These are phyloP conservation scores for Talaromyces piceae DNA, from an alignment of 2,329 filamentous ascomycete species.

Conservation along the genomic window DNA sequence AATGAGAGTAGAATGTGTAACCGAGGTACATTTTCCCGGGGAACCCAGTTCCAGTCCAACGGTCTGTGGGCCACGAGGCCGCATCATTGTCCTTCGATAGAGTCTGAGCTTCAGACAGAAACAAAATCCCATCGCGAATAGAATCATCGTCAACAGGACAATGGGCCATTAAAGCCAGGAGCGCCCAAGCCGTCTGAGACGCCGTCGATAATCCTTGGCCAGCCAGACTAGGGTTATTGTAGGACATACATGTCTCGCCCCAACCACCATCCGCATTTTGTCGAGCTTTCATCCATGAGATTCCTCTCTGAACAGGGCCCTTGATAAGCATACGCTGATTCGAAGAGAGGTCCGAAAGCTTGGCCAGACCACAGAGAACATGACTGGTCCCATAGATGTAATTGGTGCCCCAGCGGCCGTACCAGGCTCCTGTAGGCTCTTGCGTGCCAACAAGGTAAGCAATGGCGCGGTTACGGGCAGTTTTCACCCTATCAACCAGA, in stretches of 20 bases:
- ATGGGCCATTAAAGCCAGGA: slow-evolving; percentile 21
- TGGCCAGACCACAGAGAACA: slow-evolving; percentile 24
- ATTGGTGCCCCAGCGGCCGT: slow-evolving; percentile 28
- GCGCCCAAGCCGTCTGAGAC: slow-evolving; percentile 28
- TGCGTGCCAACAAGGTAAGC: slow-evolving; percentile 18
- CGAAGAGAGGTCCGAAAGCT: slow-evolving; percentile 14
- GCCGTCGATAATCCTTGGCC: slow-evolving; percentile 18
- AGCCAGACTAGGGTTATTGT: slow-evolving; percentile 12
- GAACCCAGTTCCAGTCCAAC: slow-evolving; percentile 18
- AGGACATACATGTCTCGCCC: slow-evolving; percentile 22
- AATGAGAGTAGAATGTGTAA: slow-evolving; percentile 19
- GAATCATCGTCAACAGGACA: slow-evolving; percentile 8
- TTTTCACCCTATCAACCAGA: not conserved
- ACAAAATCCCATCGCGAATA: slow-evolving; percentile 14
- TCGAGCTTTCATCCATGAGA: slow-evolving; percentile 14
- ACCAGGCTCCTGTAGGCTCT: slow-evolving; percentile 24
- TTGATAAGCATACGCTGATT: slow-evolving; percentile 1
- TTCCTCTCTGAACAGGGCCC: slow-evolving; percentile 14
- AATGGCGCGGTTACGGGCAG: slow-evolving; percentile 16
- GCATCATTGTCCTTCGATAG: not conserved
- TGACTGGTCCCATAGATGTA: slow-evolving; percentile 30
- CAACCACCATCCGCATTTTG: slow-evolving; percentile 27
- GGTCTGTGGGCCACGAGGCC: slow-evolving; percentile 14
- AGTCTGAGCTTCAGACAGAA: slow-evolving; percentile 12
- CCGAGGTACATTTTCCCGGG: slow-evolving; percentile 18